Conservation (phyloP, 2,329 filamentous ascomycete species). For the Venturia carpophila region DNA sequence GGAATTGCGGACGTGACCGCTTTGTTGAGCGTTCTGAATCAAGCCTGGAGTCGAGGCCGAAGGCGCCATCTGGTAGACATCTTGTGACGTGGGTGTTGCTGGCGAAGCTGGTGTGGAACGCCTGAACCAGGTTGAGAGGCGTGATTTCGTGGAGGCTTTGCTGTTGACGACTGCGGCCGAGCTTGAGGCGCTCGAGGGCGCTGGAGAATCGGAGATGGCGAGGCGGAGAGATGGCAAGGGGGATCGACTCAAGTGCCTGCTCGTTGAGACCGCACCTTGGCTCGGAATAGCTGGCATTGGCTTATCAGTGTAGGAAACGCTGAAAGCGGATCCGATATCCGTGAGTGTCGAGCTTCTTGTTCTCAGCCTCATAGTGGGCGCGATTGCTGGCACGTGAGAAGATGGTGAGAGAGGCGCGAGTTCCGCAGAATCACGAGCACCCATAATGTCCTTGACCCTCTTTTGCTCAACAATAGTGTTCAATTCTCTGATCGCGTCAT, state of each 20-base stretch:
- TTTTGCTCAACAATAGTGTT: conserved; percentile 43
- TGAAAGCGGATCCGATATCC: conserved; percentile 41
- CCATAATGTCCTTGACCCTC: conserved; percentile 10
- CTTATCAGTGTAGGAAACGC: neutral
- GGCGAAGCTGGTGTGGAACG: conserved; percentile 5
- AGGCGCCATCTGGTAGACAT: conserved; percentile 13
- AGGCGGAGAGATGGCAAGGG: conserved; percentile 6
- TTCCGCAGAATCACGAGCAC: neutral
- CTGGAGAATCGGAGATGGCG: neutral
- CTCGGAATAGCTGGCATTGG: conserved; percentile 10
- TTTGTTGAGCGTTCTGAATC: neutral
- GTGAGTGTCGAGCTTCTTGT: conserved; percentile 41
- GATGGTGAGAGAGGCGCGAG: conserved; percentile 27
- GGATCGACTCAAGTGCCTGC: neutral
- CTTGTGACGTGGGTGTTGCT: neutral
- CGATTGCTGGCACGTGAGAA: conserved; percentile 40
- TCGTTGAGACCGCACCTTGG: neutral
- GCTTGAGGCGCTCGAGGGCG: neutral
- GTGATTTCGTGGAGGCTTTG: conserved; percentile 5
- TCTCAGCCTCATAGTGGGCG: conserved; percentile 38
- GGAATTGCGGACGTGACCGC: conserved; percentile 1
- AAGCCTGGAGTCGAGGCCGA: neutral
- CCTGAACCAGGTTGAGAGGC: conserved; percentile 9
- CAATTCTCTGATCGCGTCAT: conserved; percentile 40
- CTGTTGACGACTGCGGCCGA: conserved; percentile 5